A percentile compares a stretch with the other conserved stretches of the same genome.
phyloP scores from a whole-genome alignment of 768 basidiomycete species.

The Hericium coralloides region DNA sequence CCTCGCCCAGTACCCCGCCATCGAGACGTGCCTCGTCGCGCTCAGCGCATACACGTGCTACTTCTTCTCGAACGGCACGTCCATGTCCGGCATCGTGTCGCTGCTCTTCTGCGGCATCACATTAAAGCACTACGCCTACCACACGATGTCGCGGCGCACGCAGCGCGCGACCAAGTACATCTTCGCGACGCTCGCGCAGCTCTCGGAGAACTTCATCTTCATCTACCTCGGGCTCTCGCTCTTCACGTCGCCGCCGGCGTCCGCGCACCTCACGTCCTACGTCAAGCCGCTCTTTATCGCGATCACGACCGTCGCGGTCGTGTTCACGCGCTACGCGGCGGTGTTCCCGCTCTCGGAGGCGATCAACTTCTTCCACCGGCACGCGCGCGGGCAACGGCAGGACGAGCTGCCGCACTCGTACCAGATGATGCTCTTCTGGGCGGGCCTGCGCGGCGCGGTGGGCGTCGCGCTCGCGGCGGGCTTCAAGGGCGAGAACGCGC shows the following conservation, averaged over 20 bases:
- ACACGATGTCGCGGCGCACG: slow-evolving; percentile 94
- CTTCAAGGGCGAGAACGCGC: slow-evolving; percentile 88
- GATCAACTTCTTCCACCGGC: slow-evolving; percentile 88
- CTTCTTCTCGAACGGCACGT: slow-evolving; percentile 95
- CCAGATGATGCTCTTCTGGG: slow-evolving; percentile 99
- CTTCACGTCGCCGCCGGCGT: slow-evolving; percentile 82
- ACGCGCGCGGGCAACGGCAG: slow-evolving; percentile 74
- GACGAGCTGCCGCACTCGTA: slow-evolving; percentile 97
- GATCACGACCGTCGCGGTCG: slow-evolving; percentile 84
- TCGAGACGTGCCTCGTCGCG: slow-evolving; percentile 94
- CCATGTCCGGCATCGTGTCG: slow-evolving; percentile 95
- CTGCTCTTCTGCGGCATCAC: slow-evolving; percentile 98
- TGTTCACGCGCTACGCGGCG: slow-evolving; percentile 91
- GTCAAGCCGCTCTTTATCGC: slow-evolving; percentile 94
- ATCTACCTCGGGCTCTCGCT: slow-evolving; percentile 95
- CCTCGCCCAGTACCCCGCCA: slow-evolving; percentile 77
- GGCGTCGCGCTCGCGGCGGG: slow-evolving; percentile 96
- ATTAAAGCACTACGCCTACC: slow-evolving; percentile 99
- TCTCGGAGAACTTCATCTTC: slow-evolving; percentile 99
- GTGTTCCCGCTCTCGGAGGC: slow-evolving; percentile 92
- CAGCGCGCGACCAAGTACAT: slow-evolving; percentile 94
- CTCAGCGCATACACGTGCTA: slow-evolving; percentile 95
- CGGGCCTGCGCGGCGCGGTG: slow-evolving; percentile 91
- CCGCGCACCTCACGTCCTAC: slow-evolving; percentile 70
- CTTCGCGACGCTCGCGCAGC: slow-evolving; percentile 86